Base-by-base conservation (phyloP, 2,329 filamentous ascomycete genomes). In the Penicillium corylophilum region DNA sequence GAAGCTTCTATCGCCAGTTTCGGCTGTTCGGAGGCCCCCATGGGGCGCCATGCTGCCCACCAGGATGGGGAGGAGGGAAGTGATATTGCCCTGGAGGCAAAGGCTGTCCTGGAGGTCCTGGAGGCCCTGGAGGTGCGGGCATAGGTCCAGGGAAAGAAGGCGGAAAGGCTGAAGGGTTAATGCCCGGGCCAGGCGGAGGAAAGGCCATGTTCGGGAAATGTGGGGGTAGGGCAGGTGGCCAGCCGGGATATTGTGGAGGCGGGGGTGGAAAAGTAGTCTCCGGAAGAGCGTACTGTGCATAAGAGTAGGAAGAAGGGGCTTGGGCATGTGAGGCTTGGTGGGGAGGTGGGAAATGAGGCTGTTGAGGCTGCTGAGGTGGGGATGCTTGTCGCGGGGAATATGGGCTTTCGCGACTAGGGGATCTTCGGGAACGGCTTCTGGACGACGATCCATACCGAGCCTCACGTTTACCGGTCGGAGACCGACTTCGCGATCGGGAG, bases 181-280 rank as follows among this genome's bases (percentile, higher is more conserved):
- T 56, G 1, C 55, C 57, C 1, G 57, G 47, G 16, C 56, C 58
- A 13, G 55, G 52, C 39, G 56, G 50, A 28, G 57, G 49, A 40
- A 58, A 61, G 41, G 62, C 39, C 53, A 61, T 63, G 28, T 53
- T 52, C 39, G 61, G 59, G 54, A 66, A 57, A 6, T 63, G 63
- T 36, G 66, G 66, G 40, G 68, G 69, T 43, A 70, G 69, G 24
- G 64, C 50, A 38, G 61, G 66, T 15, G 70, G 70, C 71, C 71
- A 74, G 13, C 69, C 69, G 26, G 67, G 62, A 44, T 70, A 72
- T 48, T 65, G 67, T 15, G 66, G 66, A 44, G 69, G 64, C 39
- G 65, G 67, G 26, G 67, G 69, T 22, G 65, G 57, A 29, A 56
- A 51, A 24, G 54, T 54, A 50, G 57, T 24, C 55, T 45, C 50